phyloP scores from a whole-genome alignment of 2,329 filamentous ascomycete genomes.

The Fusarium secorum region DNA sequence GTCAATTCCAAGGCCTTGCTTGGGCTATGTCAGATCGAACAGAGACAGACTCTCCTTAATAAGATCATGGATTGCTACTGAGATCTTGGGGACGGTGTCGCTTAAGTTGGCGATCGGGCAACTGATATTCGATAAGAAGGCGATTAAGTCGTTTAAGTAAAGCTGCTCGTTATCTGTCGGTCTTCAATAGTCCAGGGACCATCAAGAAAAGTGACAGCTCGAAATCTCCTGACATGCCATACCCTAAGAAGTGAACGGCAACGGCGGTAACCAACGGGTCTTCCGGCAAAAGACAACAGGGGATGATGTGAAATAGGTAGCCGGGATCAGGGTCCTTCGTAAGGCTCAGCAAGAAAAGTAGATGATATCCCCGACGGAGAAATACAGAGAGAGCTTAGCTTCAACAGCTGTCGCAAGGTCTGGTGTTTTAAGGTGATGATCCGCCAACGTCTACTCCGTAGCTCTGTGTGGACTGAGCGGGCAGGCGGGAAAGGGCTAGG shows the following conservation, averaged over 20 bases:
- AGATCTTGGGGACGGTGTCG: not conserved
- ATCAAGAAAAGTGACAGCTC: not conserved
- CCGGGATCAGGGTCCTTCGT: constrained; percentile 25
- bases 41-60: not conserved
- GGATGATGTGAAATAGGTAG: not conserved
- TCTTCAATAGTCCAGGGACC: not conserved
- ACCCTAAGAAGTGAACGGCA: constrained; percentile 16
- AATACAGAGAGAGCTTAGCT: constrained; percentile 4
- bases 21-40: not conserved
- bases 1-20: not conserved
- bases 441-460: constrained; percentile 1
- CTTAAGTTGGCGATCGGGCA: not conserved
- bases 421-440: constrained; percentile 20
- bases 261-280: constrained; percentile 22
- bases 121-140: not conserved
- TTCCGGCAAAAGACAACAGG: constrained; percentile 7
- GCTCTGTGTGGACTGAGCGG: constrained; percentile 3
- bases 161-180: not conserved
- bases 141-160: not conserved
- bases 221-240: constrained; percentile 22
- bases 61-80: not conserved
- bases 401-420: constrained; percentile 4
- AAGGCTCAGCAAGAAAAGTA: constrained; percentile 9
- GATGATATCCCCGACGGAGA: not conserved
- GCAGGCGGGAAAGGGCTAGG: not conserved